phyloP scores from a whole-genome alignment of 2,329 filamentous ascomycete genomes.

The Achaetomium macrosporum region DNA sequence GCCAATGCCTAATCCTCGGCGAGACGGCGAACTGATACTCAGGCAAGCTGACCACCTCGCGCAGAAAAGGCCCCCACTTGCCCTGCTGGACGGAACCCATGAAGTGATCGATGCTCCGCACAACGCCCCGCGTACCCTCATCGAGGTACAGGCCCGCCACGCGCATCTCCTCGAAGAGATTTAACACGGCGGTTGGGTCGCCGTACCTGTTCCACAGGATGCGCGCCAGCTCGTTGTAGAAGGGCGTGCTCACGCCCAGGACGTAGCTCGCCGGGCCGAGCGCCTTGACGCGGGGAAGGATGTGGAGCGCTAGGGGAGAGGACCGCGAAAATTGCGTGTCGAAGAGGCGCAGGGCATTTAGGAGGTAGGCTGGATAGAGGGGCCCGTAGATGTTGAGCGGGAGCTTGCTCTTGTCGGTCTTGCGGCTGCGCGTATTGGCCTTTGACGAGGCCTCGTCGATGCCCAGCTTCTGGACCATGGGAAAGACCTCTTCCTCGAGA shows the following conservation, averaged over 20 bases:
- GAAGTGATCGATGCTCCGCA: conserved; percentile 30
- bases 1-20: conserved; percentile 25
- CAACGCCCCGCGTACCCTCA: conserved; percentile 36
- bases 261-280: conserved; percentile 66
- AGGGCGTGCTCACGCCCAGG: conserved; percentile 61
- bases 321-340: conserved; percentile 50
- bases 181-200: conserved; percentile 49
- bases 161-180: conserved; percentile 60
- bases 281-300: conserved; percentile 62
- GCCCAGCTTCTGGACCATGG: conserved; percentile 50
- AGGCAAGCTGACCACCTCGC: conserved; percentile 32
- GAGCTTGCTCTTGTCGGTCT: conserved; percentile 26
- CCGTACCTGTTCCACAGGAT: conserved; percentile 57
- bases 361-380: conserved; percentile 58
- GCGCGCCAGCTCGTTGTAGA: conserved; percentile 62
- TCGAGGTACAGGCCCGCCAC: conserved; percentile 56
- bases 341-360: conserved; percentile 51
- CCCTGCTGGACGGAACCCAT: conserved; percentile 16
- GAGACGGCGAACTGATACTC: conserved; percentile 32
- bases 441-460: conserved; percentile 33
- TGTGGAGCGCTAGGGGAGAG: conserved; percentile 53
- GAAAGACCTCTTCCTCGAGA: conserved; percentile 62
- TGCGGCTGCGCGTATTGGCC: conserved; percentile 11
- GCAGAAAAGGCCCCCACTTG: conserved; percentile 26
- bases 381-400: conserved; percentile 55